A percentile compares a stretch with the other conserved stretches of the same genome.
phyloP scores from a whole-genome alignment of 2,329 filamentous ascomycete species.

The Aspergillus neoniger region DNA sequence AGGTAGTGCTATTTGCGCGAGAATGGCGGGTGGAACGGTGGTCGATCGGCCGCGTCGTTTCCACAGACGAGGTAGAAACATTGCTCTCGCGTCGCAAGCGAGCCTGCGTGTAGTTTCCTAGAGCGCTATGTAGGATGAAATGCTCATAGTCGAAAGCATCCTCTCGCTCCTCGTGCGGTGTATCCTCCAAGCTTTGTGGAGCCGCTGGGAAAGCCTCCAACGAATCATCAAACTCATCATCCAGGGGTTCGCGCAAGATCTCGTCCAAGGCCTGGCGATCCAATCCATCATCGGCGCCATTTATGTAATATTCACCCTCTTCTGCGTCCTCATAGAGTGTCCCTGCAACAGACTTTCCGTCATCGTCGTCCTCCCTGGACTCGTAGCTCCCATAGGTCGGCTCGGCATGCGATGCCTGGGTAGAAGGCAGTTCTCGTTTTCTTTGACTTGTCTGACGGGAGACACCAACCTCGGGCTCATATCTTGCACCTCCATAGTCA shows the following conservation, averaged over 20 bases:
- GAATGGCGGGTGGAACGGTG: constrained; percentile 36
- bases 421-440: constrained; percentile 7
- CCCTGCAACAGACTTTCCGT: constrained; percentile 33
- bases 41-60: constrained; percentile 48
- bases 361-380: constrained; percentile 25
- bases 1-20: constrained; percentile 60
- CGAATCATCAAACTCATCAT: constrained; percentile 41
- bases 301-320: constrained; percentile 40
- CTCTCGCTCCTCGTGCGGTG: constrained; percentile 87
- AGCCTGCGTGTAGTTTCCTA: constrained; percentile 62
- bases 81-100: constrained; percentile 37
- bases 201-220: constrained; percentile 37
- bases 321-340: constrained; percentile 49
- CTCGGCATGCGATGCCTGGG: constrained; percentile 5
- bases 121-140: constrained; percentile 90
- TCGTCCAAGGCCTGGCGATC: constrained; percentile 63
- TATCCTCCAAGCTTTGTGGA: constrained; percentile 52
- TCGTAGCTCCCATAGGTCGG: constrained; percentile 15
- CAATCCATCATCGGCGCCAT: constrained; percentile 51
- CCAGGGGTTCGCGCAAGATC: constrained; percentile 52
- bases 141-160: constrained; percentile 97
- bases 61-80: constrained; percentile 51
- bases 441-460: background rate
- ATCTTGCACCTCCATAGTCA: constrained; percentile 23
- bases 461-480: constrained; percentile 11